These are phyloP conservation scores for Trypanosoma cruzi DNA, from an alignment of 208 protist species.

Conservation along the genomic window DNA sequence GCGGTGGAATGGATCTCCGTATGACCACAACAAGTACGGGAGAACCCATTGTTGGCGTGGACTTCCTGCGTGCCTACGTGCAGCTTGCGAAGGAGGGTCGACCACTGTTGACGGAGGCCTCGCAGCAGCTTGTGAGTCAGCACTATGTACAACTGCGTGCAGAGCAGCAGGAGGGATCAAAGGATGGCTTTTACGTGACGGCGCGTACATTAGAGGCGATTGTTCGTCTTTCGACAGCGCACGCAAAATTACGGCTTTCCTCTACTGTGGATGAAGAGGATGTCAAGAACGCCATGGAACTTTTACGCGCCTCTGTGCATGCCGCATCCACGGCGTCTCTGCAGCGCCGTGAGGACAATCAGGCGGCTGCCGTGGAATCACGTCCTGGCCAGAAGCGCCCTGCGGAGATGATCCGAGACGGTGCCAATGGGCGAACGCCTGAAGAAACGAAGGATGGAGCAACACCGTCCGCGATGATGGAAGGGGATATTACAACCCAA, in stretches of 20 bases:
- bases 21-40: constrained; percentile 86
- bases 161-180: constrained; percentile 68
- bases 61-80: constrained; percentile 98
- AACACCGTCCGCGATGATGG: not conserved
- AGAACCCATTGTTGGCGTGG: constrained; percentile 91
- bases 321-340: constrained; percentile 69
- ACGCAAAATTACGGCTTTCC: constrained; percentile 95
- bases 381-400: constrained; percentile 27
- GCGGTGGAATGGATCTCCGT: constrained; percentile 51
- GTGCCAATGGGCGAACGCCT: not conserved
- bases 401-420: constrained; percentile 13
- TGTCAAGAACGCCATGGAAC: constrained; percentile 84
- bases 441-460: not conserved
- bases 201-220: constrained; percentile 97
- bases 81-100: constrained; percentile 85
- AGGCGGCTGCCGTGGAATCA: constrained; percentile 39
- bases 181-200: constrained; percentile 93
- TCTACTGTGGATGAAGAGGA: constrained; percentile 82
- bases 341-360: constrained; percentile 74
- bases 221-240: constrained; percentile 95
- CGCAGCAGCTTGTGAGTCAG: constrained; percentile 82
- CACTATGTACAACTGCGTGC: constrained; percentile 93
- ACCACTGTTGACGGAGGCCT: constrained; percentile 86
- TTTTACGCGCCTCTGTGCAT: constrained; percentile 83
- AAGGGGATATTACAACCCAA: not conserved